phyloP scores from a whole-genome alignment of 345 rosid genomes.

The Hirschfeldia incana region DNA sequence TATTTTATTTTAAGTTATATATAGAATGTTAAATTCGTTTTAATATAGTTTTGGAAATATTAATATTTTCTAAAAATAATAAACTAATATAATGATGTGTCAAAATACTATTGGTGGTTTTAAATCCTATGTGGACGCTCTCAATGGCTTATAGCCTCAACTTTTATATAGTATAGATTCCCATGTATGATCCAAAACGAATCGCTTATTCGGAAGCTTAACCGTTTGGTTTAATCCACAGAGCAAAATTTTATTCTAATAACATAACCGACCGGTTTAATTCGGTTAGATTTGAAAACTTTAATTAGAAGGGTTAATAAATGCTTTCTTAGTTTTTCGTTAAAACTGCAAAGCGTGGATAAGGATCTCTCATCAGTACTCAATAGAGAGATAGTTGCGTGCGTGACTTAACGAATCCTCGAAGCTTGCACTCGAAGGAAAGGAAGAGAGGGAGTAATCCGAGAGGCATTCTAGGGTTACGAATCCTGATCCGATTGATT shows the following conservation, averaged over 20 bases:
- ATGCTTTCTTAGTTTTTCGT: background rate
- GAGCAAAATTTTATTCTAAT: background rate
- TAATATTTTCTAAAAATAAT: no score
- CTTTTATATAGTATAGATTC: no score
- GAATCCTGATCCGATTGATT: conserved; percentile 12
- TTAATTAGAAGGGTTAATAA: background rate
- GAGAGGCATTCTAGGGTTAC: background rate
- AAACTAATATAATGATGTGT: no score
- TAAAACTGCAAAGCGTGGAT: conserved; percentile 6
- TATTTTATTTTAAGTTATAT: no score
- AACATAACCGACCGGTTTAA: background rate
- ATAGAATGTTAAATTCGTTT: no score
- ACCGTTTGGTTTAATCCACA: background rate
- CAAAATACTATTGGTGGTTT: no score
- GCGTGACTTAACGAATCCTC: background rate
- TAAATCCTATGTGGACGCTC: no score
- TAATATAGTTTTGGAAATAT: no score
- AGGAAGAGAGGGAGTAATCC: conserved; percentile 4
- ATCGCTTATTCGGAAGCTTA: background rate
- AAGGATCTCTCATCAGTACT: background rate
- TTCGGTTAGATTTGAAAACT: background rate
- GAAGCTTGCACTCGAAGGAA: conserved; percentile 31
- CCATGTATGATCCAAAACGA: background rate
- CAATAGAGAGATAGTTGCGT: conserved; percentile 9
- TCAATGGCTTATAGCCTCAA: no score